Evolutionary conservation across 768 basidiomycete genomes (phyloP), one percentile per base, ranked within the genome.

Genomic region (Auricularia cornea): DNA sequence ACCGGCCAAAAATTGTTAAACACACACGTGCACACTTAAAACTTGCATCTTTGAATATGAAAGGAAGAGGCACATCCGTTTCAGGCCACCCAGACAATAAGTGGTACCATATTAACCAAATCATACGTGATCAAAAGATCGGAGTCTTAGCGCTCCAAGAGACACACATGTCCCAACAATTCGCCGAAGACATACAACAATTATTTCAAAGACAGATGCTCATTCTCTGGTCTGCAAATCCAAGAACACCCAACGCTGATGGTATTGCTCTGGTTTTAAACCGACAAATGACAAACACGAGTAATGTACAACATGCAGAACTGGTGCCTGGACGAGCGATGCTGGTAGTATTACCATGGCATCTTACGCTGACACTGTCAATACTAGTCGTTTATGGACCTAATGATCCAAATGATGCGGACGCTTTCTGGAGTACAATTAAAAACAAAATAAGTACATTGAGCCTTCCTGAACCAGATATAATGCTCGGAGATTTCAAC

Each of bases 101-200:
- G 63, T 73, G 70, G 67, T n/a, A 33, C 26, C 33, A 56, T 3
- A 41, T 72, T 4, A 63, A 67, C 35, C 61, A 48, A 14, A 32
- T 65, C 0, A 32, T 73, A 3, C 29, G 59, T 6, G 62, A 70
- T 3, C 3, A 70, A 0, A 51, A 65, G 5, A 65, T 72, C 0
- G 65, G 59, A 2, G 56, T 72, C 10, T 60, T 72, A 10, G 66
- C 64, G 0, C 18, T 72, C 0, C 68, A 70, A 33, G 72, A 73
- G 40, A 69, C 70, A 1, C 72, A 73, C 63, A 52, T 72, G 0
- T 61, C 59, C 20, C 29, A 66, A 16, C 23, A 40, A 33, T 62
- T 41, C 31, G 20, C 57, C 3, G 18, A 30, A 16, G 38, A 29
- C 12, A 31, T 65, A n/a, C 16, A 41, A 16, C 57, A 30, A 2